Conservation (phyloP, 441 rosid genomes). For the Populus hybrid region DNA sequence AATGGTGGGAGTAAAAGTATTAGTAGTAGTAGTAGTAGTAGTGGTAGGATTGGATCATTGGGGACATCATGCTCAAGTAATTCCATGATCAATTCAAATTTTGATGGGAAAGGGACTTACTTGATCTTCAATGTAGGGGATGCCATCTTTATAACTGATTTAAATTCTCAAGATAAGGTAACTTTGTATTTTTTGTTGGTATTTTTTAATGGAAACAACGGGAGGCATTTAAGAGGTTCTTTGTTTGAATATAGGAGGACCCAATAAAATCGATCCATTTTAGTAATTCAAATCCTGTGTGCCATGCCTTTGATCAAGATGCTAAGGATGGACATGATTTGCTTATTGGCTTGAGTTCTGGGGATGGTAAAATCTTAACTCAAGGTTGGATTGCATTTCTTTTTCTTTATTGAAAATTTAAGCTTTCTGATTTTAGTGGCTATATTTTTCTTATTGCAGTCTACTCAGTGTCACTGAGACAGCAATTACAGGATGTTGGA, state of each 20-base stretch:
- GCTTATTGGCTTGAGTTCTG: conserved; percentile 82
- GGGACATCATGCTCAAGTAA: conserved; percentile 62
- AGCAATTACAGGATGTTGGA: conserved; percentile 89
- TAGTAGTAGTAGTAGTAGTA: conserved; percentile 49
- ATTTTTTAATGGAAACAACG: conserved; percentile 12
- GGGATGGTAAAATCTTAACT: conserved; percentile 72
- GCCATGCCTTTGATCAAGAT: conserved; percentile 94
- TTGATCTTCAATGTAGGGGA: conserved; percentile 94
- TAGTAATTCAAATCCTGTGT: conserved; percentile 82
- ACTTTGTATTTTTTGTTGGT: conserved; percentile 13
- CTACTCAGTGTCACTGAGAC: conserved; percentile 87
- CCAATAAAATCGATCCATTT: conserved; percentile 94
- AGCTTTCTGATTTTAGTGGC: conserved; percentile 26
- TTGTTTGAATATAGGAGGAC: conserved; percentile 52
- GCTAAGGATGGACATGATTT: conserved; percentile 98
- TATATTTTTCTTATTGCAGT: conserved; percentile 51
- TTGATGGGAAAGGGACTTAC: conserved; percentile 97
- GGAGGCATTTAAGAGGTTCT: conserved; percentile 17
- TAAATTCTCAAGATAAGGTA: conserved; percentile 98
- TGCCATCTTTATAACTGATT: conserved; percentile 88
- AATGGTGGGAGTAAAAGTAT: conserved; percentile 77
- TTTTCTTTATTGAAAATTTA: conserved; percentile 1
- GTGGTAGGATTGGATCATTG: conserved; percentile 52
- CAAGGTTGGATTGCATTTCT: conserved; percentile 17
- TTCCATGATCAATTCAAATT: conserved; percentile 62